Evolutionary conservation across 805 yeast species (phyloP).

Genomic region (Metschnikowia peoriensis): DNA sequence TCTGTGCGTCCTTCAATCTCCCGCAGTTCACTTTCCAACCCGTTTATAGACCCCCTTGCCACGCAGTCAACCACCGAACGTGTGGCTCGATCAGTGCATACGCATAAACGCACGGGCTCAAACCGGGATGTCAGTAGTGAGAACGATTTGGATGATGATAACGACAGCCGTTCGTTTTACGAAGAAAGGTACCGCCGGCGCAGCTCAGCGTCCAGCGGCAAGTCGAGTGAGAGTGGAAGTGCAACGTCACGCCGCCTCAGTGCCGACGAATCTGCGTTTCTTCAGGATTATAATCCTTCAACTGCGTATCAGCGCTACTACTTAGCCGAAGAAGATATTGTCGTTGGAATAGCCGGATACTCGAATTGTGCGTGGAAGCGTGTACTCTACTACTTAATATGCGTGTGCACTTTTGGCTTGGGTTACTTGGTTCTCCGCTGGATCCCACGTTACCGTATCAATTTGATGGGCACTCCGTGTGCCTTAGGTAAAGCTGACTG

Average conservation of each 20-base stretch:
- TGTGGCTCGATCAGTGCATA: constrained; percentile 11
- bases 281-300: constrained; percentile 29
- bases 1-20: constrained; percentile 10
- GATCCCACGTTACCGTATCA: constrained; percentile 76
- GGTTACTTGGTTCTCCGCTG: constrained; percentile 75
- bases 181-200: constrained; percentile 27
- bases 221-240: constrained; percentile 4
- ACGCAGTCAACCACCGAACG: constrained; percentile 5
- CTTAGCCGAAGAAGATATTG: constrained; percentile 92
- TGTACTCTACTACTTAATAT: constrained; percentile 50
- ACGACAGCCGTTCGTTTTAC: constrained; percentile 15
- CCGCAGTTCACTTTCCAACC: constrained; percentile 6
- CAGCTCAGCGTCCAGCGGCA: constrained; percentile 15
- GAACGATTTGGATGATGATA: background rate
- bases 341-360: constrained; percentile 93
- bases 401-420: constrained; percentile 64
- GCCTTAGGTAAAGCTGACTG: constrained; percentile 85
- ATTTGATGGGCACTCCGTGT: constrained; percentile 58
- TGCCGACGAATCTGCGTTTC: constrained; percentile 11
- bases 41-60: background rate
- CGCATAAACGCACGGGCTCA: constrained; percentile 2
- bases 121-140: constrained; percentile 8
- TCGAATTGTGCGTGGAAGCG: constrained; percentile 48
- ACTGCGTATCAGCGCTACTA: constrained; percentile 74
- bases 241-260: constrained; percentile 8